Evolutionary conservation across 805 yeast genomes (phyloP).

Genomic region (Priceomyces melissophilus): DNA sequence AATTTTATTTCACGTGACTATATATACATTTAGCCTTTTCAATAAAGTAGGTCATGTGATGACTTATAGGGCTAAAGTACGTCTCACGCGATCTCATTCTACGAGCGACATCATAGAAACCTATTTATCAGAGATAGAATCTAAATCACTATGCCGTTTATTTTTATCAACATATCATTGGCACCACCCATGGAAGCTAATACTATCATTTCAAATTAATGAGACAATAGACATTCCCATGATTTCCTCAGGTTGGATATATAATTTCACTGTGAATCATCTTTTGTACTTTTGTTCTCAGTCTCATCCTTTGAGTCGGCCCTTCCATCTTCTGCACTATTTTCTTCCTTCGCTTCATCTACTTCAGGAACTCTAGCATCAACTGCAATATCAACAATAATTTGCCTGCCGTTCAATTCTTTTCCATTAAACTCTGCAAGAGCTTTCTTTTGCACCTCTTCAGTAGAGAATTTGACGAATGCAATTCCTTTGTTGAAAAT

Average conservation of each 20-base stretch:
- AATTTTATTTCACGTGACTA: no score
- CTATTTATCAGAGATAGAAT: neutral
- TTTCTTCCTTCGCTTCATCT: constrained; percentile 17
- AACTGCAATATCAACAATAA: constrained; percentile 71
- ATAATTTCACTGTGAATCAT: constrained; percentile 1
- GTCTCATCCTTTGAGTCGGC: neutral
- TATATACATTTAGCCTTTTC: no score
- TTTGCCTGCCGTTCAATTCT: constrained; percentile 59
- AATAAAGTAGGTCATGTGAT: no score
- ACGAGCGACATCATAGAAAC: neutral
- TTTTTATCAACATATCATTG: constrained; percentile 1
- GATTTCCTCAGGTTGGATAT: neutral
- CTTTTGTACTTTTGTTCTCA: constrained; percentile 1
- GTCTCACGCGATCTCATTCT: neutral
- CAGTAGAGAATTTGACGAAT: constrained; percentile 56
- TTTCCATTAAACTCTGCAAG: constrained; percentile 66
- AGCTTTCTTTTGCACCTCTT: constrained; percentile 68
- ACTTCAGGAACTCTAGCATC: constrained; percentile 42
- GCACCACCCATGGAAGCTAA: neutral
- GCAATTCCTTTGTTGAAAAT: constrained; percentile 63
- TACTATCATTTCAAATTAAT: constrained; percentile 1
- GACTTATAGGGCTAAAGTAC: neutral
- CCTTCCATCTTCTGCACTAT: neutral
- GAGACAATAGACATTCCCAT: neutral
- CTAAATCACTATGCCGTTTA: constrained; percentile 3